Conservation (phyloP, 768 basidiomycete genomes). For the Russula lepida region DNA sequence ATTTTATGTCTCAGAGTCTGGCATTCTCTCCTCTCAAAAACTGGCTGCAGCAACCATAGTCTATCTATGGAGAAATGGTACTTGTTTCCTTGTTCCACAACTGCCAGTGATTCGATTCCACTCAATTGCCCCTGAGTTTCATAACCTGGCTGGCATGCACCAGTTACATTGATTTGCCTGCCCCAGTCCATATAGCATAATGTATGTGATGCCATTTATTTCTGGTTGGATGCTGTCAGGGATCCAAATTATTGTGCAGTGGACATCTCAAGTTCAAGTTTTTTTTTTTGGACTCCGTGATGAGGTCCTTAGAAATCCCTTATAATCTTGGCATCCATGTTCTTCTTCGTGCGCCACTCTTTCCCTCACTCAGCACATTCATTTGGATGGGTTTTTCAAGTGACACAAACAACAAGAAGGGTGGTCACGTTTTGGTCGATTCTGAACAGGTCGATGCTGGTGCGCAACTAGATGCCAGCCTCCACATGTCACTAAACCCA, state of each 20-base stretch:
- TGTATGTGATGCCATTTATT: too few relatives aligned
- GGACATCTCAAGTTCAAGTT: neutral
- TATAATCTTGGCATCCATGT: neutral
- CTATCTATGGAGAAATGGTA: neutral
- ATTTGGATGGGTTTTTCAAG: constrained; percentile 7
- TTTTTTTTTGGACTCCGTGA: neutral
- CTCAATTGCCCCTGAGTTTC: neutral
- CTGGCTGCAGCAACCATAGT: too few relatives aligned
- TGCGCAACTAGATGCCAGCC: constrained; percentile 45
- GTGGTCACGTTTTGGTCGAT: constrained; percentile 30
- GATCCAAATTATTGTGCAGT: too few relatives aligned
- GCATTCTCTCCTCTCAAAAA: too few relatives aligned
- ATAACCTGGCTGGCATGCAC: neutral
- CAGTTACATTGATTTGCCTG: neutral
- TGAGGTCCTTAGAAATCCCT: neutral
- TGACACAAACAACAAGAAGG: constrained; percentile 10
- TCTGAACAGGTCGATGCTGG: constrained; percentile 51
- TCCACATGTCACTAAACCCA: constrained; percentile 39
- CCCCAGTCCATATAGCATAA: neutral
- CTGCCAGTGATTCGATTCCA: neutral
- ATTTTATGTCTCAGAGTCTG: too few relatives aligned
- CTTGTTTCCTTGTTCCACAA: neutral
- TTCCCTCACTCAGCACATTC: neutral
- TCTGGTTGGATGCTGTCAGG: too few relatives aligned
- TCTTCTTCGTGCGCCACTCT: neutral